These are phyloP conservation scores for Trichoderma asperelloides DNA, from an alignment of 495 filamentous ascomycete genomes.

Conservation along the genomic window DNA sequence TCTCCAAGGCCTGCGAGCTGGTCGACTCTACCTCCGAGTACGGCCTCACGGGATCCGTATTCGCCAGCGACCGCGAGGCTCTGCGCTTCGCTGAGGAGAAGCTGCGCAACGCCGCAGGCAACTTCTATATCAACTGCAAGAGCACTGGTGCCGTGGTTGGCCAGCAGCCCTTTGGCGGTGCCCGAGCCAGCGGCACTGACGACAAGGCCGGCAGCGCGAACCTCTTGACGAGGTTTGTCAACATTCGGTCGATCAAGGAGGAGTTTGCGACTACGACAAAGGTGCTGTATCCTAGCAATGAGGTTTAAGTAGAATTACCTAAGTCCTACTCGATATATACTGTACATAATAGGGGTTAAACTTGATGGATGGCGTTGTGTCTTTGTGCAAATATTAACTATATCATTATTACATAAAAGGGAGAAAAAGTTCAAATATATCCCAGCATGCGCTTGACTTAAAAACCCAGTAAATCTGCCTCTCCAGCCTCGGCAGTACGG, in stretches of 20 bases:
- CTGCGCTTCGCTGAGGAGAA: slow-evolving; percentile 60
- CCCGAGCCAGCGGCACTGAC: slow-evolving; percentile 78
- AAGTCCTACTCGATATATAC: neutral
- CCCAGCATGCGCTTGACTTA: too few relatives aligned
- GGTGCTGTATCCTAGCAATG: slow-evolving; percentile 78
- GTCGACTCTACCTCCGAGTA: slow-evolving; percentile 64
- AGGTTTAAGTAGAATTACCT: slow-evolving; percentile 21
- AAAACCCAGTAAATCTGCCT: too few relatives aligned
- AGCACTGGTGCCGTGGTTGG: slow-evolving; percentile 86
- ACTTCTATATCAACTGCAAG: slow-evolving; percentile 94
- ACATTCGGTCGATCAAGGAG: slow-evolving; percentile 81
- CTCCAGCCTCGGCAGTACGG: too few relatives aligned
- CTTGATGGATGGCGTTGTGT: neutral
- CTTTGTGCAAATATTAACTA: neutral
- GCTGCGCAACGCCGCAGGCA: slow-evolving; percentile 70
- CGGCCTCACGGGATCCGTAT: slow-evolving; percentile 71
- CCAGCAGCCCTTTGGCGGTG: slow-evolving; percentile 86
- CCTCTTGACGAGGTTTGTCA: slow-evolving; percentile 71
- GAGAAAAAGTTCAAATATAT: too few relatives aligned
- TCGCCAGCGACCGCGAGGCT: slow-evolving; percentile 61
- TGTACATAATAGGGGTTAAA: neutral
- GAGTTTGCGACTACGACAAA: slow-evolving; percentile 62
- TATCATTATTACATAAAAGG: too few relatives aligned
- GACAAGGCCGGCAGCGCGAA: slow-evolving; percentile 82
- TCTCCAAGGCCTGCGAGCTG: slow-evolving; percentile 45